Conservation (phyloP, 2,329 filamentous ascomycete species). For the Calonectria henricotiae region DNA sequence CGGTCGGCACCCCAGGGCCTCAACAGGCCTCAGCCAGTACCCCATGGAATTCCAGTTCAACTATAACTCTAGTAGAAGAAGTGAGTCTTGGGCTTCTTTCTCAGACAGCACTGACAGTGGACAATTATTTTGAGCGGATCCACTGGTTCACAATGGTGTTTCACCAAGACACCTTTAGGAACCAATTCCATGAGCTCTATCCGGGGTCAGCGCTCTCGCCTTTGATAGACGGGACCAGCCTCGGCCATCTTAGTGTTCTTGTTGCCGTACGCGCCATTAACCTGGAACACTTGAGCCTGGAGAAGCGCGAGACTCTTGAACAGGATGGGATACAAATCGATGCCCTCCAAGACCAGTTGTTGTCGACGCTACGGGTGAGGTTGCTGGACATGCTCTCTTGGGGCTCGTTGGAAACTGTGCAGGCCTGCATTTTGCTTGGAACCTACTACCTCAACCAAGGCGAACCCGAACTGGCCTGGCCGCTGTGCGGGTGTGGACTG, state of each 20-base stretch:
- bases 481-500: constrained; percentile 58
- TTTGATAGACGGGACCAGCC: background rate
- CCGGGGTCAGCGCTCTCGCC: background rate
- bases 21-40: background rate
- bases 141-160: constrained; percentile 61
- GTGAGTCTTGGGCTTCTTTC: background rate
- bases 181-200: constrained; percentile 37
- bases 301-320: constrained; percentile 13
- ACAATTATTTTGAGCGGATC: constrained; percentile 59
- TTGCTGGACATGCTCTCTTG: constrained; percentile 41
- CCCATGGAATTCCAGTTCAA: constrained; percentile 22
- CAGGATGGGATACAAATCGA: background rate
- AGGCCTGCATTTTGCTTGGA: constrained; percentile 58
- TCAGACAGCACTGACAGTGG: constrained; percentile 37
- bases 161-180: constrained; percentile 55
- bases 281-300: constrained; percentile 29
- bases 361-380: constrained; percentile 21
- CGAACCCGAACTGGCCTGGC: constrained; percentile 58
- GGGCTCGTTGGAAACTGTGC: constrained; percentile 54
- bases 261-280: constrained; percentile 41
- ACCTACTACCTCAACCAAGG: constrained; percentile 60
- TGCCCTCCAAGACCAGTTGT: constrained; percentile 15
- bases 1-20: background rate
- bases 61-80: constrained; percentile 27
- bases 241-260: constrained; percentile 37